Conservation (phyloP, 75 land plant species). For the Cupressus sempervirens region DNA sequence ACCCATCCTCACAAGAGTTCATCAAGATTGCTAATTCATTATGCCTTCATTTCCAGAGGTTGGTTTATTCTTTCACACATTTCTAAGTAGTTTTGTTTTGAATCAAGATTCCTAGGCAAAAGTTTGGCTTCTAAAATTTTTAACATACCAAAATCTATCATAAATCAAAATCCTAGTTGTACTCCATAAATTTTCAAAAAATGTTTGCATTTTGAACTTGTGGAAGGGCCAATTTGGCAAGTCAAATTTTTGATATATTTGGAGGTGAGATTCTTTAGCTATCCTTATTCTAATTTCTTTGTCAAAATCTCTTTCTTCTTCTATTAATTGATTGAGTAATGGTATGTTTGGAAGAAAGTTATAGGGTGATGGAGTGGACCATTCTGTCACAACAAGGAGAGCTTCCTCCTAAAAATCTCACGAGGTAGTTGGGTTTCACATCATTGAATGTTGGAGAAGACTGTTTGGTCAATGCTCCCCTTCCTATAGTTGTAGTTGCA, state of each 20-base stretch:
- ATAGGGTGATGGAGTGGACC: not conserved
- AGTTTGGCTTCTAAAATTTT: no score
- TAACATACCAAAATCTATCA: not conserved
- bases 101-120: no score
- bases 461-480: not conserved
- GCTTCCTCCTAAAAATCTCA: conserved; percentile 47
- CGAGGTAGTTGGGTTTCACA: conserved; percentile 65
- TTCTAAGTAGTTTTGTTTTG: no score
- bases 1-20: no score
- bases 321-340: not conserved
- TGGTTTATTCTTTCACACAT: no score
- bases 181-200: not conserved
- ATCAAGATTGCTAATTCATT: no score
- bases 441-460: conserved; percentile 4
- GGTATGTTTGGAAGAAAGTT: not conserved
- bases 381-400: conserved; percentile 24
- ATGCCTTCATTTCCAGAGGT: no score
- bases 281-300: not conserved
- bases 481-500: not conserved
- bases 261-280: not conserved
- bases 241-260: not conserved
- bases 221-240: conserved; percentile 2
- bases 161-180: not conserved
- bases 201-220: not conserved
- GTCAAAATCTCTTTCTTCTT: not conserved